These are phyloP conservation scores for Dactylellina leptospora DNA, from an alignment of 2,329 filamentous ascomycete genomes.

Conservation along the genomic window DNA sequence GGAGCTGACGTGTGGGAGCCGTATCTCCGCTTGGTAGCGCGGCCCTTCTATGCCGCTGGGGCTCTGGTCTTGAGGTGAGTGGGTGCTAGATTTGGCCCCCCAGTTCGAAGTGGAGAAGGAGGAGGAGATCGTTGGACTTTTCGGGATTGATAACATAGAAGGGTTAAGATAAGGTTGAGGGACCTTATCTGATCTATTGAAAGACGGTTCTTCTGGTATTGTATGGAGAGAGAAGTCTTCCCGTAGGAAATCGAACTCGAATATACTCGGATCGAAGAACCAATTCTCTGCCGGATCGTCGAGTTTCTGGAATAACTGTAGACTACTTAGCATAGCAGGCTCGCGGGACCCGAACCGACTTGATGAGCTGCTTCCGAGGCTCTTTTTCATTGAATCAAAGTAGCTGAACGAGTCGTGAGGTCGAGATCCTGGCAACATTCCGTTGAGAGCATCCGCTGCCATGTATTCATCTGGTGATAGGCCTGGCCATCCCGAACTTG, in stretches of 20 bases:
- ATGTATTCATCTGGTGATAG: conserved; percentile 49
- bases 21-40: conserved; percentile 37
- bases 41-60: conserved; percentile 38
- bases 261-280: conserved; percentile 50
- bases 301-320: conserved; percentile 46
- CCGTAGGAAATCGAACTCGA: conserved; percentile 50
- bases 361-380: conserved; percentile 37
- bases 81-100: conserved; percentile 29
- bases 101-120: conserved; percentile 39
- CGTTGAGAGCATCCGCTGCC: conserved; percentile 44
- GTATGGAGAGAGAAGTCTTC: conserved; percentile 49
- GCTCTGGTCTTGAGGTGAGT: conserved; percentile 41
- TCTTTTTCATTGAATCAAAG: conserved; percentile 50
- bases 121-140: conserved; percentile 39
- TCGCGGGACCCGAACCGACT: conserved; percentile 37
- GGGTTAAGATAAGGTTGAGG: conserved; percentile 45
- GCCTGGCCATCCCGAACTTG: conserved; percentile 41
- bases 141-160: conserved; percentile 35
- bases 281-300: conserved; percentile 46
- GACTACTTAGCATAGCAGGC: conserved; percentile 39
- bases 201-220: conserved; percentile 41
- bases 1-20: conserved; percentile 44
- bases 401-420: conserved; percentile 44
- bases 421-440: conserved; percentile 39
- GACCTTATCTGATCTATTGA: conserved; percentile 26